Evolutionary conservation across 1,284 basidiomycete species (phyloP), one percentile per base, ranked within the genome.

Genomic region (Rhodotorula sp.): DNA sequence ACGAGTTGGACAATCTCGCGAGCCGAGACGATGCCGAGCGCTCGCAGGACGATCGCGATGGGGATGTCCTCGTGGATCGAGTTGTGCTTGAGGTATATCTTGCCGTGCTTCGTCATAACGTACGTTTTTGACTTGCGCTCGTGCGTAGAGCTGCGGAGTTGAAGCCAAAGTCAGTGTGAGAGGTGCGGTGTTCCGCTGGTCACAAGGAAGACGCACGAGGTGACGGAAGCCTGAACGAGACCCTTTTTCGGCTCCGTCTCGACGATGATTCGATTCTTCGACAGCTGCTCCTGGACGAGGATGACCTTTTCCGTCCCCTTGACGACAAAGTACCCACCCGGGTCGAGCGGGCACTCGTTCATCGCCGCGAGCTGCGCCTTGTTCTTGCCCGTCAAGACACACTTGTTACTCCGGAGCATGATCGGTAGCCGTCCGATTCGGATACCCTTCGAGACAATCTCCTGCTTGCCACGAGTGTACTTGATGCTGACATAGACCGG

Each of bases 301-400:
- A 99, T 99, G 78, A 99, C 96, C 84, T 99, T 99, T 82, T 99
- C 96, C 26, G 97, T 99, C 20, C 96, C 96, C 81, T 96, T 98
- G 64, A 99, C 95, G 68, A 99, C 91, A 82, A 99, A 99, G 81
- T 99, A 99, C 12, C 96, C 96, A 29, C 96, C 96, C 4, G 96
- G 96, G 82, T 99, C 97, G 69, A 99, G 84, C 0, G 96, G 96
- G 80, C 96, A 99, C 81, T 99, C 96, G 45, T 87, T 89, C 91
- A 98, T 95, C 60, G 87, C 85, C 29, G 94, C 95, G 24, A 99
- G 85, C 77, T 95, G 88, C 30, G 87, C 86, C 70, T 95, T 91
- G 22, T 84, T 87, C 78, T 87, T 87, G 18, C 88, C 89, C 18
- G 89, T 89, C 72, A 99, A 83, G 61, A 93, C 89, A 80, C 94